A percentile compares a stretch with the other conserved stretches of the same genome.
These are phyloP conservation scores for Sambucus nigra DNA, from an alignment of 129 eudicot genomes.

Conservation along the genomic window DNA sequence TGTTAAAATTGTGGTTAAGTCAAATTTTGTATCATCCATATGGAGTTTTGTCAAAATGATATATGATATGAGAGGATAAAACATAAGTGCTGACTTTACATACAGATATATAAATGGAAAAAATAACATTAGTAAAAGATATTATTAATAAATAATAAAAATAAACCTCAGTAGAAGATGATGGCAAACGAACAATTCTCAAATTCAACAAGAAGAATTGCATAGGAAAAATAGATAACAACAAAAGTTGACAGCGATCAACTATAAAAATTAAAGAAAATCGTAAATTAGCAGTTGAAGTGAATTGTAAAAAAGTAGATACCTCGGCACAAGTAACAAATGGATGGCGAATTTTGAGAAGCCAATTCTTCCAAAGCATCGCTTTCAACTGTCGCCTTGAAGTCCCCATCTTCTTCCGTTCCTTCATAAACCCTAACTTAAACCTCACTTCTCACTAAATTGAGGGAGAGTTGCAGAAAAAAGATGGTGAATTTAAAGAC, in stretches of 20 bases:
- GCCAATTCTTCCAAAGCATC: conserved; percentile 95
- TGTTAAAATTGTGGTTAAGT: too few relatives aligned
- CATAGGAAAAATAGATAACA: not conserved
- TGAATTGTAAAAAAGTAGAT: too few relatives aligned
- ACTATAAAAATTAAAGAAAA: too few relatives aligned
- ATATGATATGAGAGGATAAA: too few relatives aligned
- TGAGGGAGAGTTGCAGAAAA: not conserved
- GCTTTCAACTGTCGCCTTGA: conserved; percentile 75
- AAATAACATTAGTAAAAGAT: too few relatives aligned
- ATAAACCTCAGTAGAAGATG: not conserved
- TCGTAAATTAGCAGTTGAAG: conserved; percentile 10
- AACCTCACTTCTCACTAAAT: conserved; percentile 1
- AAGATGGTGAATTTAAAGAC: not conserved
- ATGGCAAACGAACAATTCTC: too few relatives aligned
- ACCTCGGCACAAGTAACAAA: conserved; percentile 87
- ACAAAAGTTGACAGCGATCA: not conserved
- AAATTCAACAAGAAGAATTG: not conserved
- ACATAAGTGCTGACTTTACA: too few relatives aligned
- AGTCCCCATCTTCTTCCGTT: conserved; percentile 27
- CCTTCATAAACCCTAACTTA: conserved; percentile 29
- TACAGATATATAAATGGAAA: too few relatives aligned
- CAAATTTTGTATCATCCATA: too few relatives aligned
- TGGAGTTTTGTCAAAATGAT: too few relatives aligned
- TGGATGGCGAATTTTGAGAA: conserved; percentile 89
- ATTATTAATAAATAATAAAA: too few relatives aligned